Conservation (phyloP, 2,329 filamentous ascomycete genomes). For the Fusarium lateritium region DNA sequence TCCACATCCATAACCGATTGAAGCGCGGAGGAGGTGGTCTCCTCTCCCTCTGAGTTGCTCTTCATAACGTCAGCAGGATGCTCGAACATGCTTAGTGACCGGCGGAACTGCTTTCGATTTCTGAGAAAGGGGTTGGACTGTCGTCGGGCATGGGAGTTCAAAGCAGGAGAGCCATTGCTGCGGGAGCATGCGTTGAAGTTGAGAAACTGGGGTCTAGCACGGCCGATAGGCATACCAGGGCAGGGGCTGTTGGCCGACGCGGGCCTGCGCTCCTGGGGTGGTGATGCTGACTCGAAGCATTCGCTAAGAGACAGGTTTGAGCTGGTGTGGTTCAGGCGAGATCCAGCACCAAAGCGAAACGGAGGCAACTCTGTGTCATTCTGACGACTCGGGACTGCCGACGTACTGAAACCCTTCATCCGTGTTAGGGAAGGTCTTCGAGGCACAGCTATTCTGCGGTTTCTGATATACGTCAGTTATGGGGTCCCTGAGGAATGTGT, state of each 20-base stretch:
- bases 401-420: conserved; percentile 81
- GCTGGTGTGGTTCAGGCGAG: conserved; percentile 48
- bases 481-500: conserved; percentile 32
- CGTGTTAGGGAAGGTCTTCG: conserved; percentile 82
- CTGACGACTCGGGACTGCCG: conserved; percentile 72
- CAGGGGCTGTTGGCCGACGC: conserved; percentile 73
- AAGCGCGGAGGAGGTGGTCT: conserved; percentile 61
- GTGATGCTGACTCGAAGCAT: conserved; percentile 82
- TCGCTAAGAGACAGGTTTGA: conserved; percentile 77
- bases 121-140: conserved; percentile 79
- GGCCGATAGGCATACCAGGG: conserved; percentile 68
- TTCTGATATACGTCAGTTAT: conserved; percentile 56
- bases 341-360: conserved; percentile 78
- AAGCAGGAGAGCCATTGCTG: conserved; percentile 80
- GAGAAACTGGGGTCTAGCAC: conserved; percentile 76
- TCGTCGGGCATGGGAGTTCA: conserved; percentile 79
- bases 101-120: conserved; percentile 88
- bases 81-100: conserved; percentile 98
- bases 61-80: conserved; percentile 90
- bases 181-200: conserved; percentile 68
- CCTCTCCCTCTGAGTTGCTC: conserved; percentile 74
- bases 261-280: conserved; percentile 77
- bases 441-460: conserved; percentile 76
- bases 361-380: conserved; percentile 77
- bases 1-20: conserved; percentile 89